Conservation (phyloP, 176 grass and related monocot genomes). For the Eleusine coracana region DNA sequence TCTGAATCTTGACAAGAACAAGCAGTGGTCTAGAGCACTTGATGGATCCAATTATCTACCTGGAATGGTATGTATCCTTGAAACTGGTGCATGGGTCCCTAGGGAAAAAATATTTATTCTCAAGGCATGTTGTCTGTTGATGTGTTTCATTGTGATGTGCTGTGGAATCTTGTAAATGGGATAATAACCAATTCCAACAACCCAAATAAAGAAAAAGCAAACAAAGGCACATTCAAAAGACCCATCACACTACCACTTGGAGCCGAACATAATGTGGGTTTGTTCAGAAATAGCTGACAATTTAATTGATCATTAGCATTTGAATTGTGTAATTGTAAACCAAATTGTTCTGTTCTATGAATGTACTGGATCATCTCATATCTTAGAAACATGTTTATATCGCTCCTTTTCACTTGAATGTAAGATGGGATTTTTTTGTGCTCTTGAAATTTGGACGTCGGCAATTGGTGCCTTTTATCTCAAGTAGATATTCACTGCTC, state of each 20-base stretch:
- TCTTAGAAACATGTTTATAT: slow-evolving; percentile 19
- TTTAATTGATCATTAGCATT: slow-evolving; percentile 15
- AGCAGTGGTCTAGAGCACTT: slow-evolving; percentile 98
- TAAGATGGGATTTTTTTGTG: not conserved
- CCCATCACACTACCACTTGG: not conserved
- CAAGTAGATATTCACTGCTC: slow-evolving; percentile 19
- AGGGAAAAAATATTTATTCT: not conserved
- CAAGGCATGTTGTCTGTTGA: not conserved
- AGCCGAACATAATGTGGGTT: not conserved
- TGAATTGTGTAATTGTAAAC: not conserved
- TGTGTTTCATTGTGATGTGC: not conserved
- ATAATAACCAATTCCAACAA: not conserved
- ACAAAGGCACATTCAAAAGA: not conserved
- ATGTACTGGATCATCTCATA: not conserved
- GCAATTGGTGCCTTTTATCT: slow-evolving; percentile 29
- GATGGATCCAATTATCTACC: slow-evolving; percentile 98
- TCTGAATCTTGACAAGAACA: slow-evolving; percentile 83
- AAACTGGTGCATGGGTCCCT: slow-evolving; percentile 2
- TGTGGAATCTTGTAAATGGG: not conserved
- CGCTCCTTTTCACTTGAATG: slow-evolving; percentile 18
- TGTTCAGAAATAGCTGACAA: not conserved
- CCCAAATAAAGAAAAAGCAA: not conserved
- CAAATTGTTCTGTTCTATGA: slow-evolving; percentile 1
- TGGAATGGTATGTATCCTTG: slow-evolving; percentile 80
- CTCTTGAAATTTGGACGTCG: not conserved